These are phyloP conservation scores for Tardiomyces blankii DNA, from an alignment of 1,139 yeast species.

Conservation along the genomic window DNA sequence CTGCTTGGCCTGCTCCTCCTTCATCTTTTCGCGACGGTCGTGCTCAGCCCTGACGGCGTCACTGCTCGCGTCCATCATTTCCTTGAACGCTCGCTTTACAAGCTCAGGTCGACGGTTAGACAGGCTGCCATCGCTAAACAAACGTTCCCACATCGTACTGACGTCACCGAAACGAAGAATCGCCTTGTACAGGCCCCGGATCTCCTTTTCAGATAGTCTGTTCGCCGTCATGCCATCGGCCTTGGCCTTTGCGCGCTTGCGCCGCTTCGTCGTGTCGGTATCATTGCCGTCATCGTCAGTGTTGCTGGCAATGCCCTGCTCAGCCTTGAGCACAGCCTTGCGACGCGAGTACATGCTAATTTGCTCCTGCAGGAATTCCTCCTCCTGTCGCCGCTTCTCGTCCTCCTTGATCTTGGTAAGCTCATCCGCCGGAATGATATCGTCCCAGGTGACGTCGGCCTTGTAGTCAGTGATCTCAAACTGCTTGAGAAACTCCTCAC, in stretches of 20 bases:
- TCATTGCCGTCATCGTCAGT: constrained; percentile 35
- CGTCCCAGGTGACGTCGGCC: constrained; percentile 99
- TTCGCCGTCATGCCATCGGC: constrained; percentile 36
- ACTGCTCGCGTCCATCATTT: constrained; percentile 51
- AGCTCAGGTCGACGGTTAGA: constrained; percentile 80
- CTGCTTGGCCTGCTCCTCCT: constrained; percentile 37
- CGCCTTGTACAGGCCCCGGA: constrained; percentile 77
- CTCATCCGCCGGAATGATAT: constrained; percentile 94
- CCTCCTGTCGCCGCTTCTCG: constrained; percentile 79
- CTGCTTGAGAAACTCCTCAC: constrained; percentile 94
- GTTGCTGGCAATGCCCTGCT: constrained; percentile 27
- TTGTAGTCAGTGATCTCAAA: constrained; percentile 98
- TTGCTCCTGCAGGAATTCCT: constrained; percentile 78
- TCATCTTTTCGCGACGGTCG: constrained; percentile 52
- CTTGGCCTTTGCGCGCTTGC: constrained; percentile 8
- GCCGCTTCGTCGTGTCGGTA: constrained; percentile 25
- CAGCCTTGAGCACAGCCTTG: constrained; percentile 48
- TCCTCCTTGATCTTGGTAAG: constrained; percentile 80
- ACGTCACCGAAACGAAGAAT: constrained; percentile 77
- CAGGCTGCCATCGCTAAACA: constrained; percentile 82
- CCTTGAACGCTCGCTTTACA: constrained; percentile 65
- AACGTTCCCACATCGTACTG: constrained; percentile 70
- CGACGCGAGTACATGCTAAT: constrained; percentile 79
- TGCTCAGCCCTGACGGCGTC: constrained; percentile 59
- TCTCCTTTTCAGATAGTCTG: constrained; percentile 72